Base-by-base conservation (phyloP, 495 filamentous ascomycete species). In the Thermothielavioides terrestris region DNA sequence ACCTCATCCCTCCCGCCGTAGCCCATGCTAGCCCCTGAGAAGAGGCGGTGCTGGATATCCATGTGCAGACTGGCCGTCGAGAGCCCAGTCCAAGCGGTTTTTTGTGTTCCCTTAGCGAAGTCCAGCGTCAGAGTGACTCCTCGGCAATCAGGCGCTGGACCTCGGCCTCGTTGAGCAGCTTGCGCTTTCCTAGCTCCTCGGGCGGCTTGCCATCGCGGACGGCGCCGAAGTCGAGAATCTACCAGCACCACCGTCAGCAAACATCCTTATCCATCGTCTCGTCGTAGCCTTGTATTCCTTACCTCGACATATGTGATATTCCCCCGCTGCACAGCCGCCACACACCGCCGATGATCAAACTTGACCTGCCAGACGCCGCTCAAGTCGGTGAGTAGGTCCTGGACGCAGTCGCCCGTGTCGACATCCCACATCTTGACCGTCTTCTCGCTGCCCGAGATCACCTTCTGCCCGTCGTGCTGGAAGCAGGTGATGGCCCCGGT, bases 351-450 rank as follows among this genome's bases (percentile, higher is more conserved):
- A 63, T 94, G 87, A 64, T 99, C 89, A 68, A 99, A 99, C 62
- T 89, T 89, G 59, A 99, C 92, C 70, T 99, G 92, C 92, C 92
- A 99, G 34, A 99, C 92, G 8, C 89, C 88, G 57, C 83, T 89
- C 48, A 99, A 75, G 62, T 96, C 89, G n/a, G 88, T 95, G 55
- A 99, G 77, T 22, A 99, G 79, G 69, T 99, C 92, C 50, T 89
- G 83, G 35, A 95, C 84, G 66, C 89, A 95, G 47, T 94, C 87
- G 42, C 92, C 92, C 21, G 81, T 92, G 55, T 82, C 79, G 30
- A 95, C 84, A 66, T 97, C 88, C 94, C 94, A 99, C 88, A 99
- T 94, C 73, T 99, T 99, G 52, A 99, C 70, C 18, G 88, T 95
- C 57, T 89, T 81, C 65, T 99, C 92, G 43, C 87, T 94, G 35